Evolutionary conservation across 2,329 filamentous ascomycete genomes (phyloP).

Genomic region (Trichoderma breve): DNA sequence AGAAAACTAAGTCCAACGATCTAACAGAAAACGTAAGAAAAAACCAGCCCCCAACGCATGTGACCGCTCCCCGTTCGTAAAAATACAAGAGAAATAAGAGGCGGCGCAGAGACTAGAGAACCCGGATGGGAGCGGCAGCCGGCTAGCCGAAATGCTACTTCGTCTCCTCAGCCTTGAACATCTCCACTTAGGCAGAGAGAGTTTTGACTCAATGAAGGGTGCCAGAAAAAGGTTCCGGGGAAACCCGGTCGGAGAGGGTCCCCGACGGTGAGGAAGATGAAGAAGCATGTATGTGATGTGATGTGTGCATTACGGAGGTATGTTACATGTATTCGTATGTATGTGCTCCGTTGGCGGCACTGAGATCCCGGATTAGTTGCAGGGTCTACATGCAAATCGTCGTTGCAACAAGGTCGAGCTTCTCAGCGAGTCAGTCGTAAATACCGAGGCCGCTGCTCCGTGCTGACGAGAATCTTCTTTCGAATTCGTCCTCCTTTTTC

Average conservation of each 20-base stretch:
- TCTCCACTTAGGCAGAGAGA: background rate
- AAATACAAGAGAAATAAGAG: background rate
- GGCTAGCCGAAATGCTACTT: background rate
- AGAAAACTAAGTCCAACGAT: background rate
- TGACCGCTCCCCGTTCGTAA: background rate
- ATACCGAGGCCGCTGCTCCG: background rate
- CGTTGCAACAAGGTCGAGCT: background rate
- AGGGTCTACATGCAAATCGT: background rate
- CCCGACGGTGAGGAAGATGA: background rate
- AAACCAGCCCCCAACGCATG: background rate
- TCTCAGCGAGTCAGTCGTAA: background rate
- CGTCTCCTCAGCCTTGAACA: background rate
- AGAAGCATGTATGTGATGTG: background rate
- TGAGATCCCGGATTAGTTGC: background rate
- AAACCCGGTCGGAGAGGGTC: slow-evolving; percentile 5
- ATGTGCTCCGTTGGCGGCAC: background rate
- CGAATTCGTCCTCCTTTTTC: background rate
- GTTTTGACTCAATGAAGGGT: background rate
- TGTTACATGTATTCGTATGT: background rate
- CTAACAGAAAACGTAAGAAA: background rate
- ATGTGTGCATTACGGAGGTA: background rate
- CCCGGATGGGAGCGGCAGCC: background rate
- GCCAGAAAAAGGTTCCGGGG: background rate
- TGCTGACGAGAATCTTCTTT: background rate
- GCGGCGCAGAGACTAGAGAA: background rate